Evolutionary conservation across 192 early-diverging fungal species (phyloP).

Genomic region (Thamnidium elegans): DNA sequence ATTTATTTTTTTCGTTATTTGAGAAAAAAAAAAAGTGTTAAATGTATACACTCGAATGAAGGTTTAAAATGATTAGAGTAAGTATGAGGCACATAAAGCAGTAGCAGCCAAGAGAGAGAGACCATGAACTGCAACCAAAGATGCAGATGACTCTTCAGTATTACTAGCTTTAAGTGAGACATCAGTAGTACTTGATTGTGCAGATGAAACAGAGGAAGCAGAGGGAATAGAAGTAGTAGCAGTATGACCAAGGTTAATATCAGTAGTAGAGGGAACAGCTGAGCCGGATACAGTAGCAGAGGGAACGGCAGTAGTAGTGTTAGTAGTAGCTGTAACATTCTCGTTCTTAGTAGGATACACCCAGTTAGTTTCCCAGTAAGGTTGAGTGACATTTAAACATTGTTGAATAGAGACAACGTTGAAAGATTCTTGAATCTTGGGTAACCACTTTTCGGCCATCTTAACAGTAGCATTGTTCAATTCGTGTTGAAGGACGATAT

Average conservation of each 20-base stretch:
- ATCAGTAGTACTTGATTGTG: not conserved
- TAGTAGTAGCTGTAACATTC: not conserved
- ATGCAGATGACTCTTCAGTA: not conserved
- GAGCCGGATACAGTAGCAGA: too few relatives aligned
- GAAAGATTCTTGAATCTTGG: constrained; percentile 29
- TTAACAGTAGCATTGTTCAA: constrained; percentile 37
- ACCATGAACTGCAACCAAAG: not conserved
- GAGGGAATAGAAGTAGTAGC: not conserved
- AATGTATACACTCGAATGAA: not conserved
- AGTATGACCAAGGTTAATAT: not conserved
- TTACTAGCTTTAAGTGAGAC: not conserved
- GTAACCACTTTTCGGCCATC: constrained; percentile 42
- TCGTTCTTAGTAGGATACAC: constrained; percentile 30
- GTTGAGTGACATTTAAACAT: constrained; percentile 25
- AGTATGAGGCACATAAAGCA: constrained; percentile 3
- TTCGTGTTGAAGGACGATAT: constrained; percentile 41
- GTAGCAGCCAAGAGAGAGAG: not conserved
- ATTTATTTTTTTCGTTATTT: too few relatives aligned
- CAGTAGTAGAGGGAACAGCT: not conserved
- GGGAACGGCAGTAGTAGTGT: constrained; percentile 10
- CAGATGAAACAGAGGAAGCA: constrained; percentile 11
- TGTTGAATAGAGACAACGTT: constrained; percentile 20
- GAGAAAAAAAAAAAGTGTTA: too few relatives aligned
- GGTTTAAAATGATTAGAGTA: not conserved
- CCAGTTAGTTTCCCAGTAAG: constrained; percentile 38